phyloP scores from a whole-genome alignment of 2,329 filamentous ascomycete species.

The Phoma sp. region DNA sequence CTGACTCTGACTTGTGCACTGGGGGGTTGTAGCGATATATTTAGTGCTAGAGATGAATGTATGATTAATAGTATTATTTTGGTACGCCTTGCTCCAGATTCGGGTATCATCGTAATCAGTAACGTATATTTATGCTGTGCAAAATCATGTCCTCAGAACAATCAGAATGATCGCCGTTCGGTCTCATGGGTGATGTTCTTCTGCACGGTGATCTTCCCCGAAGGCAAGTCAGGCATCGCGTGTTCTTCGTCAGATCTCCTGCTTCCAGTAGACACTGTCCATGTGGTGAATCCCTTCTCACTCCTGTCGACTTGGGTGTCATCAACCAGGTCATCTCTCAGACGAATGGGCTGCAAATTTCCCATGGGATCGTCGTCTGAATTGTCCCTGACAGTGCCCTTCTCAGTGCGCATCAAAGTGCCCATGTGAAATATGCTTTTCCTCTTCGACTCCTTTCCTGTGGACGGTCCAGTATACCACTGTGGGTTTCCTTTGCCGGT shows the following conservation, averaged over 20 bases:
- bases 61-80: conserved; percentile 4
- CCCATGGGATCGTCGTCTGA: conserved; percentile 34
- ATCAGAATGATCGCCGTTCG: conserved; percentile 18
- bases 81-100: conserved; percentile 3
- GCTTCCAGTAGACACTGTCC: conserved; percentile 38
- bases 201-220: conserved; percentile 35
- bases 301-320: conserved; percentile 23
- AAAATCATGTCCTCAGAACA: not conserved
- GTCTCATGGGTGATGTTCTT: conserved; percentile 33
- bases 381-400: conserved; percentile 19
- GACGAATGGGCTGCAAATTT: conserved; percentile 30
- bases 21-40: too few relatives aligned
- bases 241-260: conserved; percentile 36
- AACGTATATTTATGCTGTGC: not conserved
- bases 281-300: conserved; percentile 35
- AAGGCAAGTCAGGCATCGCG: not conserved
- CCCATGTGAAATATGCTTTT: conserved; percentile 31
- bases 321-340: conserved; percentile 35
- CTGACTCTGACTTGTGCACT: not conserved
- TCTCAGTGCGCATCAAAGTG: conserved; percentile 33
- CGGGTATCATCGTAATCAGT: conserved; percentile 12
- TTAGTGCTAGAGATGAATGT: not conserved
- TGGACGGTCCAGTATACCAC: conserved; percentile 21
- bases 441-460: conserved; percentile 22
- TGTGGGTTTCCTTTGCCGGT: conserved; percentile 27